Evolutionary conservation across 2,329 filamentous ascomycete genomes (phyloP), one percentile per base, ranked within the genome.

Genomic region (Penicillium sp.): DNA sequence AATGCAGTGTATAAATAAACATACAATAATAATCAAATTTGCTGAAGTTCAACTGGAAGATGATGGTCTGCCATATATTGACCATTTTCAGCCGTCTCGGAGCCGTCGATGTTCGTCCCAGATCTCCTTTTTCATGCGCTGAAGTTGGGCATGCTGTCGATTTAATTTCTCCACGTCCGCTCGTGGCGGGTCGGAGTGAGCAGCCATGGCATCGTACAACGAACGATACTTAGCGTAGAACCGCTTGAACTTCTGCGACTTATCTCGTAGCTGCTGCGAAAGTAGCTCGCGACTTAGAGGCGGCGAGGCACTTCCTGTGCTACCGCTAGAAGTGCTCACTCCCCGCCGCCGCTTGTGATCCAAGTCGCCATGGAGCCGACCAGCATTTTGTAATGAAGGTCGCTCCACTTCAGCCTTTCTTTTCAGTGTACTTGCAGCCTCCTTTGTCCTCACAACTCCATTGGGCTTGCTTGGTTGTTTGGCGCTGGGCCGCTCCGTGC

Each of bases 61-160:
- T 29, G n/a, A 47, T 54, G 56, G 58, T 60, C 62, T 54, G 47
- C 51, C 59, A 48, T 30, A 61, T 55, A 58, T 66, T 51, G 46
- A 38, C 54, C 58, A 61, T 61, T 45, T 50, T 56, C n/a, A 69
- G 57, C 31, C 67, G 17, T 70, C 68, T 23, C 73, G 72, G 7
- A 80, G 67, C 38, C 73, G 73, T 59, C 73, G 72, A 66, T 80
- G 73, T 65, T 80, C 78, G 44, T 78, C 77, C 78, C 78, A 80
- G 64, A 88, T 87, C 70, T 87, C 84, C 63, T 80, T 75, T 77
- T 88, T 88, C 82, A 86, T 85, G 66, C 79, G 79, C 68, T 83
- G 79, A 51, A 87, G 73, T 66, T 80, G 78, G 67, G 76, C 74
- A 71, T 87, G 85, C 81, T 86, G 84, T 62, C 76, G 79, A 69